Evolutionary conservation across 1,139 yeast species (phyloP).

Genomic region (Blastobotrys petasosporus): DNA sequence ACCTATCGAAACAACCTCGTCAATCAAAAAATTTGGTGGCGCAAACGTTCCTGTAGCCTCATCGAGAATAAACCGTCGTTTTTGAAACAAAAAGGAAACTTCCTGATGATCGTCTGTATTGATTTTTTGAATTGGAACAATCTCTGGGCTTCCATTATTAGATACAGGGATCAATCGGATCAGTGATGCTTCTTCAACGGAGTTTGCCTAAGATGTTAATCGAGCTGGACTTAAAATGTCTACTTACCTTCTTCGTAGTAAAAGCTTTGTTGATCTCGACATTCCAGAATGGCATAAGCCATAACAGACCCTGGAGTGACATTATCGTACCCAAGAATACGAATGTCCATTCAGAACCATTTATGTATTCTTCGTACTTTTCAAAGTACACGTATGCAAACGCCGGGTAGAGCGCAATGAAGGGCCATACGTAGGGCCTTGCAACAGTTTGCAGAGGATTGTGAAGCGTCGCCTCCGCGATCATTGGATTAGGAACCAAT

Average conservation of each 20-base stretch:
- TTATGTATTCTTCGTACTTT: constrained; percentile 75
- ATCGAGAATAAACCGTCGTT: constrained; percentile 79
- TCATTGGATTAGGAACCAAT: constrained; percentile 46
- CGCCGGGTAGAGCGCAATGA: constrained; percentile 69
- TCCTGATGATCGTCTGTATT: constrained; percentile 54
- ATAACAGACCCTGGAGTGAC: constrained; percentile 65
- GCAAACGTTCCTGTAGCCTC: constrained; percentile 50
- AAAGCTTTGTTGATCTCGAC: constrained; percentile 64
- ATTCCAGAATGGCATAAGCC: constrained; percentile 97
- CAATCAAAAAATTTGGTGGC: constrained; percentile 78
- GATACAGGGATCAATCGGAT: constrained; percentile 77
- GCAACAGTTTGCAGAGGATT: constrained; percentile 54
- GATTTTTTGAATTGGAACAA: constrained; percentile 59
- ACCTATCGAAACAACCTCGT: constrained; percentile 49
- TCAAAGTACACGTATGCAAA: constrained; percentile 60
- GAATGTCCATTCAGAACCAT: constrained; percentile 77
- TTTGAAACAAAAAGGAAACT: constrained; percentile 77
- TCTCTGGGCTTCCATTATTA: constrained; percentile 80
- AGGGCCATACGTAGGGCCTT: constrained; percentile 85
- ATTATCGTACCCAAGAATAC: constrained; percentile 72
- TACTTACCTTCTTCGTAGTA: constrained; percentile 46
- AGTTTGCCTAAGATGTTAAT: constrained; percentile 28
- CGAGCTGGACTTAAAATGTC: constrained; percentile 1
- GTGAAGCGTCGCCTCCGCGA: constrained; percentile 63
- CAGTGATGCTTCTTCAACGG: constrained; percentile 58